Evolutionary conservation across 192 early-diverging fungal genomes (phyloP).

Genomic region (Martensiomyces pterosporus): DNA sequence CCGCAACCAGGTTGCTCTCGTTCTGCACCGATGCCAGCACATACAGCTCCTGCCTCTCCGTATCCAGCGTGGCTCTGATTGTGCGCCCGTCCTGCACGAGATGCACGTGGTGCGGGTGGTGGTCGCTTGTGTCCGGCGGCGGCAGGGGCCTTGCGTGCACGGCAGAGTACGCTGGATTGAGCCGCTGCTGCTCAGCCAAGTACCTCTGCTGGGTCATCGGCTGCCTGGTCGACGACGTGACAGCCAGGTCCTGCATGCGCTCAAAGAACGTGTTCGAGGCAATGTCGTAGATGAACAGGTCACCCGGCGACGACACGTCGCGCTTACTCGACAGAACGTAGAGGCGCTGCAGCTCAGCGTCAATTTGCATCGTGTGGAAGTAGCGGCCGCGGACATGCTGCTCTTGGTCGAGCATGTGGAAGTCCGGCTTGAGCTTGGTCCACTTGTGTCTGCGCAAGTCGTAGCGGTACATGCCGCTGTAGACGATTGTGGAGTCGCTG

Average conservation of each 20-base stretch:
- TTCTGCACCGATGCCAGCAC: constrained; percentile 56
- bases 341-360: constrained; percentile 63
- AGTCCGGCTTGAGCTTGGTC: constrained; percentile 69
- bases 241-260: constrained; percentile 31
- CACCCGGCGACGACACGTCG: constrained; percentile 71
- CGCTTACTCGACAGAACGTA: constrained; percentile 91
- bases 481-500: constrained; percentile 57
- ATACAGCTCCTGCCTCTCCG: constrained; percentile 75
- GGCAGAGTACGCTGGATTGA: constrained; percentile 10
- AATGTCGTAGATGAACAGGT: constrained; percentile 83
- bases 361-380: constrained; percentile 87
- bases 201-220: constrained; percentile 40
- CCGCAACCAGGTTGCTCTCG: constrained; percentile 15
- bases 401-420: constrained; percentile 44
- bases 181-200: constrained; percentile 29
- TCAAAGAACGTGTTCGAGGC: constrained; percentile 75
- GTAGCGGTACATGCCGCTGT: constrained; percentile 88
- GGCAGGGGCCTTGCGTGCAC: constrained; percentile 2
- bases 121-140: constrained; percentile 14
- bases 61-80: constrained; percentile 72
- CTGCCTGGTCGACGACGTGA: constrained; percentile 10
- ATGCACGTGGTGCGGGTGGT: constrained; percentile 34
- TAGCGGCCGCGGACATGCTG: constrained; percentile 78
- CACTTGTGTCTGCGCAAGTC: constrained; percentile 64
- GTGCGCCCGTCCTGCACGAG: constrained; percentile 45